These are phyloP conservation scores for Fusarium begoniae DNA, from an alignment of 2,329 filamentous ascomycete species.

Conservation along the genomic window DNA sequence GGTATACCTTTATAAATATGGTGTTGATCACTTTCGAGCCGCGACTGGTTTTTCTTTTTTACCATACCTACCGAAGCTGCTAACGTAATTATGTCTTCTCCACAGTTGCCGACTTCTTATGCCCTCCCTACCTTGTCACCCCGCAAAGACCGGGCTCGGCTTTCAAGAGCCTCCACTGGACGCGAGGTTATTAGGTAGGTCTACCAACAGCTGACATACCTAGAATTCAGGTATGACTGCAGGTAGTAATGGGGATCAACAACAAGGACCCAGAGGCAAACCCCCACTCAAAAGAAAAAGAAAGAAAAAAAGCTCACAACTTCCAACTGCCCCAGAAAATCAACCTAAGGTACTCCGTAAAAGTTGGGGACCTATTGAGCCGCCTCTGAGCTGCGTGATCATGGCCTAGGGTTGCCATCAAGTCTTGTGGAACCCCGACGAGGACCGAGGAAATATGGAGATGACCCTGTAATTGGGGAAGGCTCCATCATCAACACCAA, in stretches of 20 bases:
- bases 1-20: background rate
- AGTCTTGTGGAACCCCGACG: slow-evolving; percentile 21
- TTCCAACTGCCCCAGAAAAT: background rate
- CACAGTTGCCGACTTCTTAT: background rate
- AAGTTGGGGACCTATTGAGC: slow-evolving; percentile 17
- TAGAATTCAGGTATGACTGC: background rate
- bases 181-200: background rate
- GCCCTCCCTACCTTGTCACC: slow-evolving; percentile 9
- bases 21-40: background rate
- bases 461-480: slow-evolving; percentile 20
- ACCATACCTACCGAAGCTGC: background rate
- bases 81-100: background rate
- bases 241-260: background rate
- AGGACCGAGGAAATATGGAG: slow-evolving; percentile 35
- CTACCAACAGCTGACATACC: background rate
- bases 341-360: background rate
- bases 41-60: background rate
- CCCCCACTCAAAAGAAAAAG: background rate
- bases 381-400: slow-evolving; percentile 13
- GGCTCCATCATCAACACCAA: slow-evolving; percentile 27
- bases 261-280: background rate
- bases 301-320: background rate
- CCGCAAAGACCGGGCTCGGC: slow-evolving; percentile 13
- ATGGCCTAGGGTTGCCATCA: background rate
- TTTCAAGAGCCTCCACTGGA: background rate